Base-by-base conservation (phyloP, 129 eudicot genomes). In the Tagetes erecta region DNA sequence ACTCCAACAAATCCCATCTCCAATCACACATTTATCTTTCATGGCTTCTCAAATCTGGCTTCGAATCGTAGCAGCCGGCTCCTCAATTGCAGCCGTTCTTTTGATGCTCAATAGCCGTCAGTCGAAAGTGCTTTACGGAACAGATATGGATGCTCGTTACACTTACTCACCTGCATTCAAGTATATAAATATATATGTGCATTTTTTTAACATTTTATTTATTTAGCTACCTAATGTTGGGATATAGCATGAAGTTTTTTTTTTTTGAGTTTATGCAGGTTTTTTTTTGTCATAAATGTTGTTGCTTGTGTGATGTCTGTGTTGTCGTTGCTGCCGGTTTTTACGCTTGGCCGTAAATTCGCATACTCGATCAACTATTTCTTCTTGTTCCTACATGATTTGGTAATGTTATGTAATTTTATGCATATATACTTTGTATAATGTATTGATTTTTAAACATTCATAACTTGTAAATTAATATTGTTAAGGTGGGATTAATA, bases 321-420 rank as follows among this genome's bases (percentile, higher is more conserved):
- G 20, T 5, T 83, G 10, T 86, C 95, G 7, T 36, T 84, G 73
- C n/a, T 84, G 57, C 57, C 83, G 41, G 64, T 80, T 7, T 53
- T 80, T n/a, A 14, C 85, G 1, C 68, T 86, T 10, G 83, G 78
- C 13, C 74, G 84, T 5, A 80, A 67, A 36, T 27, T 73, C 58
- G 69, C 73, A 5, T 47, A 67, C 60, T 80, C 83, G 1, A 35
- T 70, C 11, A 55, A 69, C 62, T 82, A 78, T 70, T 82, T 86
- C 84, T 76, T 57, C 85, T 27, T 91, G 76, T 92, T 92, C 80
- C 68, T 92, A 12, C 92, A 89, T 84, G 98, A 92, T 83, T 47
- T 89, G 95, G 98, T 89, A 89, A 86, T 8, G 49, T 57, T 30
- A 57, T 57, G 36, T 31, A 27, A 6, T 30, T 30, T 57, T 27